These are phyloP conservation scores for Xylariaceae sp. DNA, from an alignment of 2,329 filamentous ascomycete species.

Conservation along the genomic window DNA sequence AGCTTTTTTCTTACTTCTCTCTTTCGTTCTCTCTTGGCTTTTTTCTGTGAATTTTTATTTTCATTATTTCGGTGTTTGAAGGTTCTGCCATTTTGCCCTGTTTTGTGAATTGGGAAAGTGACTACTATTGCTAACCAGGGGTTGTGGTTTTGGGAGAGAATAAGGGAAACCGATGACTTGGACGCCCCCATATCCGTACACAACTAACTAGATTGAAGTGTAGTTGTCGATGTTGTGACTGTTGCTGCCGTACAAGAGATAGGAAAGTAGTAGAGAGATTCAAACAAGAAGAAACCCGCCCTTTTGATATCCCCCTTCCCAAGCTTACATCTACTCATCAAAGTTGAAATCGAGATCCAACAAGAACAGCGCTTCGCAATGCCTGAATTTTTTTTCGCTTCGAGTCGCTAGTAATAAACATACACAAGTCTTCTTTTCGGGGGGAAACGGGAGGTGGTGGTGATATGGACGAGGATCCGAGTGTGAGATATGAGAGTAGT, in stretches of 20 bases:
- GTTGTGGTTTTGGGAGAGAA: no score
- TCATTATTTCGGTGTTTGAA: no score
- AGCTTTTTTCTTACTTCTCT: no score
- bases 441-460: background rate
- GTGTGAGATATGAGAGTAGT: background rate
- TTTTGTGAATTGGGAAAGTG: no score
- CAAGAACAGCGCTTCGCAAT: slow-evolving; percentile 8
- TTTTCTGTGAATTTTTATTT: no score
- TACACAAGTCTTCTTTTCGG: slow-evolving; percentile 2
- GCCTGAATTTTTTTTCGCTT: background rate
- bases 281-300: slow-evolving; percentile 7
- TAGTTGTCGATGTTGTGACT: background rate
- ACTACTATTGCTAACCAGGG: no score
- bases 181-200: background rate
- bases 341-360: background rate
- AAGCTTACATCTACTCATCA: slow-evolving; percentile 4
- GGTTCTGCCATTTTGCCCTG: no score
- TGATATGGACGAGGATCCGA: background rate
- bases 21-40: no score
- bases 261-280: background rate
- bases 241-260: background rate
- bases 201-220: background rate
- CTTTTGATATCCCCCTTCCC: slow-evolving; percentile 1
- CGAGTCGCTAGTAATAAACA: slow-evolving; percentile 18
- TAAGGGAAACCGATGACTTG: no score